phyloP scores from a whole-genome alignment of 495 filamentous ascomycete species.

The Letharia columbiana region DNA sequence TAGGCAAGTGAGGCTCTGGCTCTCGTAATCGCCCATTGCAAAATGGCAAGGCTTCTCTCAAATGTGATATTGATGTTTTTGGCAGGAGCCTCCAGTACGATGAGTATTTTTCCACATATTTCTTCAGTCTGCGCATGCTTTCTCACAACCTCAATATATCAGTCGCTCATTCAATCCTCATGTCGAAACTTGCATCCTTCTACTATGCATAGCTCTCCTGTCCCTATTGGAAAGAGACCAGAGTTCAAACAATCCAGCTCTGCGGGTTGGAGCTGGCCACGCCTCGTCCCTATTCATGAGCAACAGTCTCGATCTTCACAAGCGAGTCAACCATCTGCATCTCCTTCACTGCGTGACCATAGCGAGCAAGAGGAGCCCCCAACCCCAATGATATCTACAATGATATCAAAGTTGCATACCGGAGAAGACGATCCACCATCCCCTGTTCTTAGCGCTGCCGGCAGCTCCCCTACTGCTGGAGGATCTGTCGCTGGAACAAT shows the following conservation, averaged over 20 bases:
- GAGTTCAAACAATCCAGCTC: constrained; percentile 17
- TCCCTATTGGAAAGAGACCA: constrained; percentile 12
- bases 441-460: neutral
- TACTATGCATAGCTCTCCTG: constrained; percentile 14
- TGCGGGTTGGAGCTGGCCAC: constrained; percentile 22
- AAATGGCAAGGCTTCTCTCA: neutral
- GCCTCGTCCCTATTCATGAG: constrained; percentile 15
- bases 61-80: neutral
- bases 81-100: constrained; percentile 1
- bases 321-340: neutral
- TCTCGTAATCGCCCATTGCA: neutral
- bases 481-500: neutral
- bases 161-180: constrained; percentile 14
- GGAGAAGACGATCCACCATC: constrained; percentile 2
- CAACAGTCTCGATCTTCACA: constrained; percentile 12
- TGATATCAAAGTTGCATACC: neutral
- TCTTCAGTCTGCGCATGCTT: neutral
- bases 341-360: constrained; percentile 3
- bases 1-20: neutral
- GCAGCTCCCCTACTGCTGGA: neutral
- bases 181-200: constrained; percentile 9
- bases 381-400: neutral
- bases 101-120: neutral
- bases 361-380: neutral
- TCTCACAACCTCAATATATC: constrained; percentile 5